Evolutionary conservation across 2,329 filamentous ascomycete species (phyloP), one percentile per base, ranked within the genome.

Genomic region (Pseudopithomyces chartarum): DNA sequence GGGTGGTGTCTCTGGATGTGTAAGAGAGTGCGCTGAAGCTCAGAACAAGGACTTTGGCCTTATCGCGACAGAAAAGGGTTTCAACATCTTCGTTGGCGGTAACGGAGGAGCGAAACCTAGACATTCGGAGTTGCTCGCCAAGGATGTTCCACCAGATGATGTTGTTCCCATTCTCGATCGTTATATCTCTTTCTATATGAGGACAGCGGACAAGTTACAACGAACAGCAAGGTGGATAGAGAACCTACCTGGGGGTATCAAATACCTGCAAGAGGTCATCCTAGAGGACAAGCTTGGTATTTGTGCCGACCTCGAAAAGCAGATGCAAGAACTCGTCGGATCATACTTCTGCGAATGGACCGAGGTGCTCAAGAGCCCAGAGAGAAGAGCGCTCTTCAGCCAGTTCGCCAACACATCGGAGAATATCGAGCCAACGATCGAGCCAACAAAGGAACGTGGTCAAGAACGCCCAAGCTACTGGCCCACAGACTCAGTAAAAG

Each of bases 11-110:
- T 93, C 89, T 53, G 92, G 92, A 12, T 97, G 92, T 62, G 91
- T 97, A n/a, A 84, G 92, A 53, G 92, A 97, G 76, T 97, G 92
- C 64, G 92, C 92, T 0, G 92, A 97, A 76, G 92, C 92, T 1
- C 92, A 96, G 70, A 94, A 89, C 76, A 97, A 97, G 77, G 92
- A 97, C 70, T 97, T 97, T 65, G 92, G 92, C 20, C 85, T 96
- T 47, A 96, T 97, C 56, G 92, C 92, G 13, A 96, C 91, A 0
- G 92, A 96, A 59, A 96, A 95, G 68, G 92, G 92, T 29, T 97
- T 91, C 84, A 97, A 97, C 76, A 88, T 97, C 74, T 96, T 92
- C 66, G 91, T 97, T 1, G 92, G 85, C 33, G 92, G 92, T 46
- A 97, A 97, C 71, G 92, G 92, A 51, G 92, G 93, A 57, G 91